phyloP scores from a whole-genome alignment of 345 rosid genomes.

The Ceriops zippeliana region DNA sequence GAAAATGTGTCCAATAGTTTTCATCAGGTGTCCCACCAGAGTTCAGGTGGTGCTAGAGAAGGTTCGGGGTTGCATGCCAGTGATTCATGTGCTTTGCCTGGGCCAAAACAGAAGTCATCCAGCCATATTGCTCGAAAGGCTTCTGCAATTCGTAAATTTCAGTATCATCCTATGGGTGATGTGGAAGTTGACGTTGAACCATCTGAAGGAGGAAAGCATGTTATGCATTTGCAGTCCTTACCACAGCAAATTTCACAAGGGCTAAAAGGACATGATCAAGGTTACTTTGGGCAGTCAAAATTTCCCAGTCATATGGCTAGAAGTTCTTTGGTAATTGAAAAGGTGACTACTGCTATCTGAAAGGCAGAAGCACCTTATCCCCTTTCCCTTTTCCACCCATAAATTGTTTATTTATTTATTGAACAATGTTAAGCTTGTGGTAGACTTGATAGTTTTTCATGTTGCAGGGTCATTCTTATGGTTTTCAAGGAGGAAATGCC shows the following conservation, averaged over 20 bases:
- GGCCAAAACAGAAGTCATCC: slow-evolving; percentile 48
- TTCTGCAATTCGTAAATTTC: slow-evolving; percentile 60
- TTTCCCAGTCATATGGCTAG: slow-evolving; percentile 36
- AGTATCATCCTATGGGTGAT: slow-evolving; percentile 95
- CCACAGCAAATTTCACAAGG: slow-evolving; percentile 36
- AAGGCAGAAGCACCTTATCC: not conserved
- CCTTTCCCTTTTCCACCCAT: not conserved
- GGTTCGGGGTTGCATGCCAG: slow-evolving; percentile 45
- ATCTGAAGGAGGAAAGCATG: slow-evolving; percentile 35
- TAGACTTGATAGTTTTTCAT: not conserved
- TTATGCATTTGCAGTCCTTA: slow-evolving; percentile 29
- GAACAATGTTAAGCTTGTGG: not conserved
- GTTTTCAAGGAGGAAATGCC: slow-evolving; percentile 40
- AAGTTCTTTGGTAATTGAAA: slow-evolving; percentile 40
- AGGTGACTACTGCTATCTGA: slow-evolving; percentile 34
- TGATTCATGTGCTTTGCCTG: slow-evolving; percentile 36
- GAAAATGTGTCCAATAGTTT: slow-evolving; percentile 38
- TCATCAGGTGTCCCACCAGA: slow-evolving; percentile 29
- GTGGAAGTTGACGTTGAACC: slow-evolving; percentile 49
- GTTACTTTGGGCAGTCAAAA: slow-evolving; percentile 35
- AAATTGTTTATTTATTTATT: not conserved
- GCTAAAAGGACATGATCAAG: slow-evolving; percentile 29
- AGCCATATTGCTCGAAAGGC: slow-evolving; percentile 39
- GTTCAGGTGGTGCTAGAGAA: slow-evolving; percentile 34
- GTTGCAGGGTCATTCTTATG: slow-evolving; percentile 36